Base-by-base conservation (phyloP, 23 red algal genomes). In the Gracilaria gracilis region DNA sequence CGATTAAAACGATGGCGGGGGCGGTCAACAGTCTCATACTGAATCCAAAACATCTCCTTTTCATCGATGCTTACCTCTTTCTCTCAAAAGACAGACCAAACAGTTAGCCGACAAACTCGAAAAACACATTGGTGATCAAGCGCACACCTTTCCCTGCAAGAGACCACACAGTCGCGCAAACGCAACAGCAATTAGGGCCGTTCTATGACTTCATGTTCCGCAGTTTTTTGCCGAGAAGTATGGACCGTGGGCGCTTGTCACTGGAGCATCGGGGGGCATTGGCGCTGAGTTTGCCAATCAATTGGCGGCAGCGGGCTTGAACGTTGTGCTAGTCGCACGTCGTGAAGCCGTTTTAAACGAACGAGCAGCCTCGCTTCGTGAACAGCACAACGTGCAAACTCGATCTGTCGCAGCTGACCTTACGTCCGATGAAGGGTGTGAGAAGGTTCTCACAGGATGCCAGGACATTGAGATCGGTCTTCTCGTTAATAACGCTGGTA, bases 171-270 rank as follows among this genome's bases (percentile, higher is more conserved):
- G n/a, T n/a, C n/a, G n/a, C n/a, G n/a, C n/a, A n/a, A n/a, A n/a
- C n/a, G n/a, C n/a, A n/a, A n/a, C n/a, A n/a, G n/a, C n/a, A n/a
- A n/a, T n/a, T n/a, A n/a, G n/a, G n/a, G n/a, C n/a, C n/a, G n/a
- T n/a, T n/a, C n/a, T n/a, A n/a, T n/a, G n/a, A n/a, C n/a, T n/a
- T n/a, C n/a, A n/a, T n/a, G n/a, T n/a, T n/a, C n/a, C n/a, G n/a
- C n/a, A n/a, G n/a, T n/a, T n/a, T 42, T 74, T 74, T 24, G 69
- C 69, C 21, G 17, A 74, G 19, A 42, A 74, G 69, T 91, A 91
- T 49, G 97, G 97, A 20, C 70, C 90, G 14, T 99, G 94, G 94
- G 97, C 93, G 39, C 46, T 99, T 31, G 85, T 99, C 17, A 99
- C 97, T 0, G 97, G 97, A 62, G 93, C 94, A 23, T 99, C 97